Evolutionary conservation across 2,329 filamentous ascomycete species (phyloP).

Genomic region (Pseudogymnoascus pannorum): DNA sequence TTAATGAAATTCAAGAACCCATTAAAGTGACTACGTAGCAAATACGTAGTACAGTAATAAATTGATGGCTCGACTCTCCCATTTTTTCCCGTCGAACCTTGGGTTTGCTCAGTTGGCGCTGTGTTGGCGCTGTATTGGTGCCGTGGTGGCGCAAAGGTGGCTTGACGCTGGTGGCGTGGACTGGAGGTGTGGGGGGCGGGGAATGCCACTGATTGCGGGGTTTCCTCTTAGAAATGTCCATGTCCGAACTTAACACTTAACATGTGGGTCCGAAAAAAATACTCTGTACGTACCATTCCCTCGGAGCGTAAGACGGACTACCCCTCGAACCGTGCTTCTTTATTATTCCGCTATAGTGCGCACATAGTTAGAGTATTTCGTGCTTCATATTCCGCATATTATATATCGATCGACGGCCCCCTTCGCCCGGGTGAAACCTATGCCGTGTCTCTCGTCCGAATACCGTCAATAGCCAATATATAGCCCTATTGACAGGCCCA

Average conservation of each 20-base stretch:
- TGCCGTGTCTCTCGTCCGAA: background rate
- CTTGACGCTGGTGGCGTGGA: background rate
- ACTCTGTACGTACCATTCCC: too few species aligned
- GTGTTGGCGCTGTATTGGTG: background rate
- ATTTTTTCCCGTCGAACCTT: background rate
- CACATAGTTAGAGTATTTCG: background rate
- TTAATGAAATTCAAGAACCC: background rate
- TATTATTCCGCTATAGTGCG: too few species aligned
- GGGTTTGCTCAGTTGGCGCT: too few species aligned
- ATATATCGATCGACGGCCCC: background rate
- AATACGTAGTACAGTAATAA: background rate
- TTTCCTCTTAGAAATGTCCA: background rate
- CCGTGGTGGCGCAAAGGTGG: background rate
- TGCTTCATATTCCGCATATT: background rate
- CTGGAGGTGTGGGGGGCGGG: background rate
- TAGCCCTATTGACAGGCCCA: background rate
- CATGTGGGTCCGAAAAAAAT: too few species aligned
- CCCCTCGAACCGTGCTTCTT: constrained; percentile 1
- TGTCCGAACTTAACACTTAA: background rate
- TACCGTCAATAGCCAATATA: background rate
- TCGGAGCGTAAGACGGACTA: background rate
- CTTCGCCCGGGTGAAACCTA: background rate
- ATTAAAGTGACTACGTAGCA: too few species aligned
- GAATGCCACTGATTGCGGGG: background rate
- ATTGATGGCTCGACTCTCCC: background rate